Evolutionary conservation across 2,329 filamentous ascomycete genomes (phyloP).

Genomic region (Zymoseptoria pseudotritici): DNA sequence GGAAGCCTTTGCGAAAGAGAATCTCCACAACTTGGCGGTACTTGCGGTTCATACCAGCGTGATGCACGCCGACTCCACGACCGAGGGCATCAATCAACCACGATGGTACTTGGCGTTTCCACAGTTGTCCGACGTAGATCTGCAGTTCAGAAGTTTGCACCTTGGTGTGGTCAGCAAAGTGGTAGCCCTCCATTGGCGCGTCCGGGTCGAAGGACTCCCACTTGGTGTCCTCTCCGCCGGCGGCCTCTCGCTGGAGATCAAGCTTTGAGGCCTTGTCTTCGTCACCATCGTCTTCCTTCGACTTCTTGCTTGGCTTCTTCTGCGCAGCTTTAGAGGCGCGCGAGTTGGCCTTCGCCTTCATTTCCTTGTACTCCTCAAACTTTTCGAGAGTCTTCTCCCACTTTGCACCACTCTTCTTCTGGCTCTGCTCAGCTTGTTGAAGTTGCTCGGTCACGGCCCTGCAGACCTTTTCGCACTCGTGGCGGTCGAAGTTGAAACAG

Average conservation of each 20-base stretch:
- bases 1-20: slow-evolving; percentile 63
- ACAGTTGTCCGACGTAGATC: slow-evolving; percentile 45
- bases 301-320: slow-evolving; percentile 33
- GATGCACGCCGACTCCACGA: slow-evolving; percentile 68
- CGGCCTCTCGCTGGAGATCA: slow-evolving; percentile 51
- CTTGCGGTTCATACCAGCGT: slow-evolving; percentile 69
- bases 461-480: slow-evolving; percentile 55
- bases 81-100: slow-evolving; percentile 54
- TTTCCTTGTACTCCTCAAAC: slow-evolving; percentile 52
- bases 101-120: slow-evolving; percentile 43
- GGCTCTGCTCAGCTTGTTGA: slow-evolving; percentile 46
- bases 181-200: slow-evolving; percentile 55
- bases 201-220: slow-evolving; percentile 63
- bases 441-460: slow-evolving; percentile 47
- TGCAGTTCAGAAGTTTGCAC: slow-evolving; percentile 53
- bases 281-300: slow-evolving; percentile 30
- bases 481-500: slow-evolving; percentile 69
- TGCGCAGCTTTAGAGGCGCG: slow-evolving; percentile 34
- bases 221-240: slow-evolving; percentile 46
- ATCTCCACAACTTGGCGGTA: slow-evolving; percentile 70
- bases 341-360: slow-evolving; percentile 34
- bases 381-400: slow-evolving; percentile 56
- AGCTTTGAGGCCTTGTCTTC: slow-evolving; percentile 47
- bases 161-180: slow-evolving; percentile 58
- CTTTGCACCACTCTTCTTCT: slow-evolving; percentile 48